Evolutionary conservation across 345 rosid species (phyloP).

Genomic region (Salix exigua): DNA sequence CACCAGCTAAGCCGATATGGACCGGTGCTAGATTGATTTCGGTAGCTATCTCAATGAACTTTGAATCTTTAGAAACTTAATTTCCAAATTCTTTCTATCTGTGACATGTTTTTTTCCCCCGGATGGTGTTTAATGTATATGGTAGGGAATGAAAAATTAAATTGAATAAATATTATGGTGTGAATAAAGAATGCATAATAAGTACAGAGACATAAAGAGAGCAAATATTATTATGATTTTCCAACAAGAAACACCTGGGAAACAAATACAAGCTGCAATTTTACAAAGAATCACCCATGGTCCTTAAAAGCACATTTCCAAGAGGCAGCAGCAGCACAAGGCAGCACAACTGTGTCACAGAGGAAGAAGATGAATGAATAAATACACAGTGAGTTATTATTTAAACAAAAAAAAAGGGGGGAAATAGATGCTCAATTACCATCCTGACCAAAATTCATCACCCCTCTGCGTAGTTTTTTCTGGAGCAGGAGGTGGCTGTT

Average conservation of each 20-base stretch:
- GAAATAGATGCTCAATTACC: not conserved
- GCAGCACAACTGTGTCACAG: conserved; percentile 20
- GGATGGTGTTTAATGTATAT: too few species aligned
- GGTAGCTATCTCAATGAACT: not conserved
- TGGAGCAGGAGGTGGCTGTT: conserved; percentile 3
- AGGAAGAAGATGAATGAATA: not conserved
- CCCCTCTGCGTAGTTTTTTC: conserved; percentile 1
- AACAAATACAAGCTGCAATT: not conserved
- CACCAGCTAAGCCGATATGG: conserved; percentile 2
- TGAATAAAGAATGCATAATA: not conserved
- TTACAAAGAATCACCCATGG: not conserved
- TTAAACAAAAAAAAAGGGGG: not conserved
- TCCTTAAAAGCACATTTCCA: conserved; percentile 20
- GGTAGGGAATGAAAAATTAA: not conserved
- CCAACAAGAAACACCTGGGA: not conserved
- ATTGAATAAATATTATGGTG: not conserved
- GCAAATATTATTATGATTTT: too few species aligned
- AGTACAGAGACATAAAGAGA: not conserved
- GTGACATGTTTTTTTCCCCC: too few species aligned
- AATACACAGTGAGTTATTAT: not conserved
- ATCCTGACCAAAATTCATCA: conserved; percentile 13
- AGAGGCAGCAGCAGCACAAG: conserved; percentile 26
- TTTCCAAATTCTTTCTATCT: too few species aligned
- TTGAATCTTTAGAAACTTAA: too few species aligned
- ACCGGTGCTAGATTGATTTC: not conserved